A percentile compares a stretch with the other conserved stretches of the same genome.
Evolutionary conservation across 306 rosid genomes (phyloP).

Genomic region (Dalbergia cochinchinensis): DNA sequence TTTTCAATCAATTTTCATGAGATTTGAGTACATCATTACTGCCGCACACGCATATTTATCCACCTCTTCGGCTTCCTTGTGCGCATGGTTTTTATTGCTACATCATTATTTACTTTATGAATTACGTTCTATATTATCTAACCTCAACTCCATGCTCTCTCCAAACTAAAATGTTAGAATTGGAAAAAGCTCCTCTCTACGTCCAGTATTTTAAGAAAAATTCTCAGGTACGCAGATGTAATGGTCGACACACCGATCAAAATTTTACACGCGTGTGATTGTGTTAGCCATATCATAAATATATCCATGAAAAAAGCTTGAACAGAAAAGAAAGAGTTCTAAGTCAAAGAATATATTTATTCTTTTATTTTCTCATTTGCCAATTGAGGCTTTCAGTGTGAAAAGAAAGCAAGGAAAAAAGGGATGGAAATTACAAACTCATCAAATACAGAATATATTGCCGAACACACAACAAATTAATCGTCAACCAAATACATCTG

Average conservation of each 20-base stretch:
- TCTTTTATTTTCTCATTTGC: constrained; percentile 46
- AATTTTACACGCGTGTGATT: too few species aligned
- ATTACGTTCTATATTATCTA: background rate
- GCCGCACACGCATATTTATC: background rate
- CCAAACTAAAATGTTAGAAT: background rate
- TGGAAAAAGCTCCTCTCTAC: background rate
- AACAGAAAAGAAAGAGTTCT: background rate
- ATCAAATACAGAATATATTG: constrained; percentile 43
- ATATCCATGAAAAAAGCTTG: too few species aligned
- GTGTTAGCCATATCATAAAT: too few species aligned
- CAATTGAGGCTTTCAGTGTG: constrained; percentile 43
- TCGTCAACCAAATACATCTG: constrained; percentile 68
- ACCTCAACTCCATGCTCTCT: background rate
- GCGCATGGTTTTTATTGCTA: constrained; percentile 23
- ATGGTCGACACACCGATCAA: background rate
- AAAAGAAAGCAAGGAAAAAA: constrained; percentile 23
- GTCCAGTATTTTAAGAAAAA: background rate
- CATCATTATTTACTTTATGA: constrained; percentile 17
- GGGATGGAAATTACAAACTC: constrained; percentile 40
- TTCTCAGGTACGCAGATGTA: background rate
- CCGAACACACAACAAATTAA: constrained; percentile 42
- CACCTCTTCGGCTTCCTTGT: constrained; percentile 8
- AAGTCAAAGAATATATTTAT: background rate
- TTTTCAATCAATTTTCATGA: constrained; percentile 8
- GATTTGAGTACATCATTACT: constrained; percentile 22